Evolutionary conservation across 805 yeast genomes (phyloP).

Genomic region (Suhomyces sp.): DNA sequence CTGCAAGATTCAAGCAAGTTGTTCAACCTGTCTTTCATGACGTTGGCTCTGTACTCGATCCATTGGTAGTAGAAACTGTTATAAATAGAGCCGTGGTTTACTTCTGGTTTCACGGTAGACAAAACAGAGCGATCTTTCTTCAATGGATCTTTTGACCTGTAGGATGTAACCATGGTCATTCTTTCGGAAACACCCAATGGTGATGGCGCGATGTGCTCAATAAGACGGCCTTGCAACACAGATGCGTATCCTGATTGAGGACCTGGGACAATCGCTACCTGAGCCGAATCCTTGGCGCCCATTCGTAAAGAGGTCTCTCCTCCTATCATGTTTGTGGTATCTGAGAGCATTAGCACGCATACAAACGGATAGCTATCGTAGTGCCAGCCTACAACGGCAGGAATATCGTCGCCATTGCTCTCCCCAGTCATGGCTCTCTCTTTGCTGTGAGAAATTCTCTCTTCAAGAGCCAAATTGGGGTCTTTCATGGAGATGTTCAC

Average conservation of each 20-base stretch:
- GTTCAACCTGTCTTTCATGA: constrained; percentile 25
- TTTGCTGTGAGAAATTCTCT: constrained; percentile 14
- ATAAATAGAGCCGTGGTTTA: constrained; percentile 34
- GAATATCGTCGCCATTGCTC: constrained; percentile 37
- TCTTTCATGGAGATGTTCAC: constrained; percentile 49
- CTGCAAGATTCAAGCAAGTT: constrained; percentile 14
- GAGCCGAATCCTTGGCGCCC: constrained; percentile 26
- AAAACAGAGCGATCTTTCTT: constrained; percentile 31
- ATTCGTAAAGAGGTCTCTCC: constrained; percentile 57
- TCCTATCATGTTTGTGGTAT: constrained; percentile 56
- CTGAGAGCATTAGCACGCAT: constrained; percentile 61
- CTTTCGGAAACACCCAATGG: constrained; percentile 38
- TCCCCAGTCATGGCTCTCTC: constrained; percentile 1
- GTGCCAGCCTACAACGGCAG: constrained; percentile 64
- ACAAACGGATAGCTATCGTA: constrained; percentile 62
- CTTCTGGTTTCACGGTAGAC: constrained; percentile 38
- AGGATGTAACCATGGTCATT: constrained; percentile 43
- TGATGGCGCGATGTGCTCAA: constrained; percentile 47
- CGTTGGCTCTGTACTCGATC: constrained; percentile 29
- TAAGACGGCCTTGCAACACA: constrained; percentile 45
- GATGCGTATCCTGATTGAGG: constrained; percentile 52
- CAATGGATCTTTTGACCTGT: constrained; percentile 30
- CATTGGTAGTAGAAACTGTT: constrained; percentile 38
- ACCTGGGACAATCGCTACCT: constrained; percentile 21
- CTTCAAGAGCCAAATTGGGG: constrained; percentile 29